Base-by-base conservation (phyloP, 108 stramenopile species). In the Skeletonema grethae region DNA sequence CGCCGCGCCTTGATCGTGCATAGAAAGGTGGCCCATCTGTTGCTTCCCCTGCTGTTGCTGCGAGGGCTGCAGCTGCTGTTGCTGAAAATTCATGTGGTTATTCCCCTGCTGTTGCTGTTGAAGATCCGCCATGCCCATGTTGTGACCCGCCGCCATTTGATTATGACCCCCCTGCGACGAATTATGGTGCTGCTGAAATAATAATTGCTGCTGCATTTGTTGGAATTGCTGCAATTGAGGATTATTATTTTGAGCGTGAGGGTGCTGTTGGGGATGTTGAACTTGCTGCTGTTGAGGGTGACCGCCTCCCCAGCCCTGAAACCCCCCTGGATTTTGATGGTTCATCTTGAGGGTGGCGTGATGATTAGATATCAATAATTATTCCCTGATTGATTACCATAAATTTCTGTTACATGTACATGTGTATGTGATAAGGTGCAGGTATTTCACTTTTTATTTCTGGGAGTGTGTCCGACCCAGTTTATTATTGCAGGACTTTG, bases 41-140 rank as follows among this genome's bases (percentile, higher is more conserved):
- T 50, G 48, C 4, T 46, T 3, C 53, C 9, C 35, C 57, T 65
- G 53, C 56, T 58, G 55, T 48, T 70, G 75, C 41, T 43, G 64
- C 0, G 41, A n/a, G 41, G 41, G 41, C 38, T 39, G 41, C 41
- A 2, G 13, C 46, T 46, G 46, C 15, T 46, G 46, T 18, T n/a
- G 46, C 18, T 22, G 50, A 8, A 16, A 22, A 24, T 1, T 8
- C 18, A 53, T 22, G n/a, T 20, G 18, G 24, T 22, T 22, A 53
- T 53, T 53, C 55, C 20, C 55, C 57, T 50, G 53, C 41, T 38
- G 50, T 22, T 22, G 74, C 15, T 67, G 64, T 13, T n/a, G 45
- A 20, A 29, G 18, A 24, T 20, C 34, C 25, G 1, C 25, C 32
- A 57, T 50, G 9, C 35, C 38, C 50, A 57, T 34, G 12, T 39